Base-by-base conservation (phyloP, 495 filamentous ascomycete species). In the Neurospora tetraspora region DNA sequence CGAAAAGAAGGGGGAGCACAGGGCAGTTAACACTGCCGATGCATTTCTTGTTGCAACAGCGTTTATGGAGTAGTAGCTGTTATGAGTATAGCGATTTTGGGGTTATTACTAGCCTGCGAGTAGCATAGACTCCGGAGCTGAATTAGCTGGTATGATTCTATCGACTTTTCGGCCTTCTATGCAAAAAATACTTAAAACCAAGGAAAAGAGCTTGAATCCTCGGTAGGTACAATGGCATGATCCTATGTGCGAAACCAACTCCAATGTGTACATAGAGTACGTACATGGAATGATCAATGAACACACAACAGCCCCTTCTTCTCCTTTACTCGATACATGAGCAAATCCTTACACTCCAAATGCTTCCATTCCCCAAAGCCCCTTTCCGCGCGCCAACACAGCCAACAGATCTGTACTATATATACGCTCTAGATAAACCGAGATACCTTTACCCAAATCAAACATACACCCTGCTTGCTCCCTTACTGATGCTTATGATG, bases 401-500 rank as follows among this genome's bases (percentile, higher is more conserved):
- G 12, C 47, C 47, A 14, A 34, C 14, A 65, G 31, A 31, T 65
- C 53, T 65, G 27, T 65, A 65, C 53, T 65, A 8, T 65, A 61
- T 61, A 18, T 34, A 18, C 12, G 14, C 53, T 16, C 14, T 34
- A 34, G 27, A 65, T 36, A 34, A 65, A 18, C 53, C 34, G 14
- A 65, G 53, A 65, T 34, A 16, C 12, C 20, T 23, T 23, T 53
- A 61, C 53, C 27, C 53, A 34, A 34, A 27, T 12, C 47, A 34
- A 61, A 31, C 6, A 4, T 14, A 9, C 3, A 34, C 53, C 23
- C 23, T 47, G 9, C 43, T 47, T 27, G 2, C 53, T 61, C 53
- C 27, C 14, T 65, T 78, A 42, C 43, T 70, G 69, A 18, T 73
- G 72, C n/a, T 59, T 70, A 71, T 77, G 70, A 8, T 61, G 74